Evolutionary conservation across 306 rosid genomes (phyloP).

Genomic region (Ochetophila trinervis): DNA sequence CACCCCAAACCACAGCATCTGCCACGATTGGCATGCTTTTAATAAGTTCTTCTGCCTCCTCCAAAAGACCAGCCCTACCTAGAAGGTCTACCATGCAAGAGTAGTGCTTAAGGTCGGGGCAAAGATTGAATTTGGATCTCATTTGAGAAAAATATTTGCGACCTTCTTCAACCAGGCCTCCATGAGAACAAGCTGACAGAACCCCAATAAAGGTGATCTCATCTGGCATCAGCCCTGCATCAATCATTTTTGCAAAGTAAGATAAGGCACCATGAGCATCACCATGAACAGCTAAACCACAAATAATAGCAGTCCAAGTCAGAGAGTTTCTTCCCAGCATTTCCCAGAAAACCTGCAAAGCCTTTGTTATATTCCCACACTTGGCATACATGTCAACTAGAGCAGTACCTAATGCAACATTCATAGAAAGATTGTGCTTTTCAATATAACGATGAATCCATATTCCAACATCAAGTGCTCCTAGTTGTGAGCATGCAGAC

Average conservation of each 20-base stretch:
- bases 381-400: constrained; percentile 83
- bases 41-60: constrained; percentile 69
- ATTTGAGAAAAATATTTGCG: constrained; percentile 57
- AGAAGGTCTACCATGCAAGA: constrained; percentile 89
- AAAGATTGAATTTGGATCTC: constrained; percentile 40
- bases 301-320: constrained; percentile 85
- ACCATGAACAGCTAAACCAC: constrained; percentile 75
- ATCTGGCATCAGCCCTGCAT: constrained; percentile 59
- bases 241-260: constrained; percentile 64
- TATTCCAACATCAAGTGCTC: constrained; percentile 77
- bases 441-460: constrained; percentile 72
- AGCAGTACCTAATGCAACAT: constrained; percentile 72
- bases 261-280: constrained; percentile 51
- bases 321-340: constrained; percentile 63
- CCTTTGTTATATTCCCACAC: constrained; percentile 70
- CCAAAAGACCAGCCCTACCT: constrained; percentile 74
- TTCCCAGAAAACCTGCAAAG: constrained; percentile 61
- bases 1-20: constrained; percentile 76
- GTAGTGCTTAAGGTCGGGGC: constrained; percentile 62
- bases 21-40: constrained; percentile 57
- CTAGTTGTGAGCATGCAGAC: constrained; percentile 82
- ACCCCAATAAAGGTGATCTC: constrained; percentile 82
- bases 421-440: constrained; percentile 49
- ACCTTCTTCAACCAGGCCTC: constrained; percentile 79
- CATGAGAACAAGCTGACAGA: constrained; percentile 84